A percentile compares a stretch with the other conserved stretches of the same genome.
phyloP scores from a whole-genome alignment of 768 basidiomycete species.

The Rhizopogon roseolus region DNA sequence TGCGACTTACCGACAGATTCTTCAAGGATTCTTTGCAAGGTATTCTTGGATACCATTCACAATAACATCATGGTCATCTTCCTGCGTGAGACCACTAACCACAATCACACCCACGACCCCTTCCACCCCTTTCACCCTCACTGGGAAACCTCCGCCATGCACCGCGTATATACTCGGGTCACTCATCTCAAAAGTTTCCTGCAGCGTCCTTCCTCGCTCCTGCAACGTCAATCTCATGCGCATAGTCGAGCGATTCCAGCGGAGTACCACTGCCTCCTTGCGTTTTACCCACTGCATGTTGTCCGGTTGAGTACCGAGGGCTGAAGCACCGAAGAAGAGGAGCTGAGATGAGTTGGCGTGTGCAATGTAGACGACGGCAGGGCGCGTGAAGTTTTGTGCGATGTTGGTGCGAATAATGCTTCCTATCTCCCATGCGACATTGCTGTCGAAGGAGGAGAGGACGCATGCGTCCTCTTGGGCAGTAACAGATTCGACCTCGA shows the following conservation, averaged over 20 bases:
- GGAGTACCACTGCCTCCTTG: constrained; percentile 24
- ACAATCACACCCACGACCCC: constrained; percentile 31
- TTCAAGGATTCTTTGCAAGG: constrained; percentile 8
- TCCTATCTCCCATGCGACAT: constrained; percentile 30
- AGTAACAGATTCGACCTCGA: constrained; percentile 14
- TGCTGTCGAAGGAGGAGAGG: constrained; percentile 1
- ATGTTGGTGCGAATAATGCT: constrained; percentile 17
- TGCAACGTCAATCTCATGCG: constrained; percentile 15
- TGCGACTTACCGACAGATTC: not conserved
- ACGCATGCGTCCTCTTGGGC: constrained; percentile 17
- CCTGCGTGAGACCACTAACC: constrained; percentile 27
- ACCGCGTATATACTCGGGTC: constrained; percentile 25
- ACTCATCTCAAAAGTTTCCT: constrained; percentile 13
- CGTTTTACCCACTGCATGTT: constrained; percentile 30
- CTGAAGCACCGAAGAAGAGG: constrained; percentile 25
- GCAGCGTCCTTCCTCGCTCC: not conserved
- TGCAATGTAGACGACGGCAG: constrained; percentile 24
- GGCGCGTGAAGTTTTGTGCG: constrained; percentile 12
- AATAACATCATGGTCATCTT: constrained; percentile 27
- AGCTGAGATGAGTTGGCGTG: constrained; percentile 25
- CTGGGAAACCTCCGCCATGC: constrained; percentile 30
- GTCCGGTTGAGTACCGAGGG: constrained; percentile 24
- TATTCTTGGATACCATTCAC: constrained; percentile 25
- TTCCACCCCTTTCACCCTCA: constrained; percentile 29
- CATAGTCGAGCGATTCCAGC: constrained; percentile 26